Percentiles rank a stretch among this genome's conserved stretches.
phyloP scores from a whole-genome alignment of 2,329 filamentous ascomycete genomes.

The Stylonectria norvegica region DNA sequence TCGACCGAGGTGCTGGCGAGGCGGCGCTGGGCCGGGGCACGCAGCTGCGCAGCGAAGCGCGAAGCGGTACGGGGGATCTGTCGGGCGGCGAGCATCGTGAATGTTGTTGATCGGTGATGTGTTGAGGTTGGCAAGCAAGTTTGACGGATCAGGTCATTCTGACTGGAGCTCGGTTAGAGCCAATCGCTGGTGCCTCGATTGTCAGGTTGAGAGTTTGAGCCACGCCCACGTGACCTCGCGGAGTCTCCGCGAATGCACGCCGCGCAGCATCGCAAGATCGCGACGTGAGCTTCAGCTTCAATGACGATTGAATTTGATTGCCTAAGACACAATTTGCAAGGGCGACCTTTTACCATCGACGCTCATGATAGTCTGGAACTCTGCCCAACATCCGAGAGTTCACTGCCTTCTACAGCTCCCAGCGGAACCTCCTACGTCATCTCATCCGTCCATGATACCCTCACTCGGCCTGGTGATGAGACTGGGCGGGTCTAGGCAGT shows the following conservation, averaged over 20 bases:
- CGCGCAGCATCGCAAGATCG: slow-evolving; percentile 15
- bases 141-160: slow-evolving; percentile 34
- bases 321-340: slow-evolving; percentile 2
- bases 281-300: slow-evolving; percentile 10
- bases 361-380: no score
- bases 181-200: slow-evolving; percentile 31
- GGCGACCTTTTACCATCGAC: no score
- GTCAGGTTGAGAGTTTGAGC: slow-evolving; percentile 23
- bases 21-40: slow-evolving; percentile 63
- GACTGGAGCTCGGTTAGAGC: slow-evolving; percentile 33
- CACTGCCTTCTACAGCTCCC: no score
- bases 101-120: slow-evolving; percentile 24
- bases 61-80: slow-evolving; percentile 58
- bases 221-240: slow-evolving; percentile 30
- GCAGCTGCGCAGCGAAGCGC: slow-evolving; percentile 60
- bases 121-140: slow-evolving; percentile 22
- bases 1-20: slow-evolving; percentile 71
- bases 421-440: neutral
- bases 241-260: slow-evolving; percentile 14
- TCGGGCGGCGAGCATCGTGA: slow-evolving; percentile 63
- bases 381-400: no score
- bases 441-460: neutral
- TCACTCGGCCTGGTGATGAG: slow-evolving; percentile 5
- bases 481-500: neutral
- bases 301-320: neutral